Conservation (phyloP, 805 yeast species). For the Lipomyces japonicus region DNA sequence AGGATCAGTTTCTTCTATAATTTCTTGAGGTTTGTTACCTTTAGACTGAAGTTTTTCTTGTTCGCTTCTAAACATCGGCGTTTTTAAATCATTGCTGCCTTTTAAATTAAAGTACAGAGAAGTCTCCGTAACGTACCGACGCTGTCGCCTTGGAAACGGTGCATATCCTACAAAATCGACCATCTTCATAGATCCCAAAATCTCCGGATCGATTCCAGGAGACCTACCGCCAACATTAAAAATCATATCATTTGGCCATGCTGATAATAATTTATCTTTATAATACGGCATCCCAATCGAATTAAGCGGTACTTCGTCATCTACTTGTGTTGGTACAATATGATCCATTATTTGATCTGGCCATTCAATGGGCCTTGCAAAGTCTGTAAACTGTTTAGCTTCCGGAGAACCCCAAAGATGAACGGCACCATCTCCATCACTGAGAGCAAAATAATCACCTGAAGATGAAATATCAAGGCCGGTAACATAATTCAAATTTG, state of each 20-base stretch:
- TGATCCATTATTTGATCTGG: conserved; percentile 42
- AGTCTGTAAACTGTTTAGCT: conserved; percentile 44
- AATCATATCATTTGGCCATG: conserved; percentile 65
- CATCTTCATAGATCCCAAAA: conserved; percentile 41
- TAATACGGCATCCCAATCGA: conserved; percentile 84
- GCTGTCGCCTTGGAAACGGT: conserved; percentile 47
- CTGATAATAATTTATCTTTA: conserved; percentile 68
- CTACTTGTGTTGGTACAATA: conserved; percentile 5
- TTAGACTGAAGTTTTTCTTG: conserved; percentile 20
- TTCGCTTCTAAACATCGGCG: conserved; percentile 29
- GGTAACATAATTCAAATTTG: conserved; percentile 48
- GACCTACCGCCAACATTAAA: conserved; percentile 66
- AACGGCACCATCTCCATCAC: conserved; percentile 58
- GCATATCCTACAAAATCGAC: conserved; percentile 43
- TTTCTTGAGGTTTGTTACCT: conserved; percentile 6
- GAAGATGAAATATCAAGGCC: conserved; percentile 56
- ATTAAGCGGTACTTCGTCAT: conserved; percentile 50
- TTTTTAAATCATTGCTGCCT: conserved; percentile 12
- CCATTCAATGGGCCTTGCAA: conserved; percentile 50
- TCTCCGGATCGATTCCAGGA: conserved; percentile 47
- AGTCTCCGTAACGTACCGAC: conserved; percentile 38
- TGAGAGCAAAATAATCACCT: conserved; percentile 73
- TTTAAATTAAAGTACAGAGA: conserved; percentile 4
- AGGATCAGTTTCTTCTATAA: conserved; percentile 15
- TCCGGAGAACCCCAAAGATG: conserved; percentile 65